These are phyloP conservation scores for Fremontodendron californicum DNA, from an alignment of 345 rosid species.

Conservation along the genomic window DNA sequence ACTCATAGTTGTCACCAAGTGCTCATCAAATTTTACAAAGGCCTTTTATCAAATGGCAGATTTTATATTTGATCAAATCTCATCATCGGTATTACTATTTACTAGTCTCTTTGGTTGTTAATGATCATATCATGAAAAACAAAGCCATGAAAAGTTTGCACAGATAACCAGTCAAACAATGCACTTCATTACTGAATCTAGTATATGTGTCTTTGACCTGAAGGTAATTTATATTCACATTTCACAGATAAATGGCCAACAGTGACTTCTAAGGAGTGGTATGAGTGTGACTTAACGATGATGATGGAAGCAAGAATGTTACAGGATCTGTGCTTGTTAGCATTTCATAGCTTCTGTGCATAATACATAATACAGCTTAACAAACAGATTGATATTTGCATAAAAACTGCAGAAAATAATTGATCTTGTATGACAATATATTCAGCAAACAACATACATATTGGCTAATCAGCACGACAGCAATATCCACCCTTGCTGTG, in stretches of 20 bases:
- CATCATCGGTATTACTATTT: too few relatives aligned
- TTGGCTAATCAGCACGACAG: slow-evolving; percentile 20
- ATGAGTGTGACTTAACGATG: not conserved
- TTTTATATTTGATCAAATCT: not conserved
- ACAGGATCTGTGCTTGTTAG: not conserved
- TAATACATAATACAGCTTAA: slow-evolving; percentile 1
- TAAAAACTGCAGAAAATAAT: not conserved
- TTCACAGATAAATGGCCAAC: not conserved
- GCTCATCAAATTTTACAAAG: not conserved
- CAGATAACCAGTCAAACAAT: not conserved
- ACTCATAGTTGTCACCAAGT: not conserved
- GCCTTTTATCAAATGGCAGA: not conserved
- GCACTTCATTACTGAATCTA: not conserved
- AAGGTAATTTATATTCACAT: not conserved
- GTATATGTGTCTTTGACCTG: not conserved
- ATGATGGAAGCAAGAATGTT: not conserved
- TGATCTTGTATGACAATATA: not conserved
- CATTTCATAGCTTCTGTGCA: not conserved
- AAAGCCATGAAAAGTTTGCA: not conserved
- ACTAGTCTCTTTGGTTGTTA: not conserved
- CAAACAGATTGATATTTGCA: slow-evolving; percentile 1
- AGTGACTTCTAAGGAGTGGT: not conserved
- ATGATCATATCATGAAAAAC: not conserved
- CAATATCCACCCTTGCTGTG: slow-evolving; percentile 67
- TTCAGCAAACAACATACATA: slow-evolving; percentile 52